A percentile compares a stretch with the other conserved stretches of the same genome.
phyloP scores from a whole-genome alignment of 805 yeast genomes.

The Metschnikowia drakensbergensis region DNA sequence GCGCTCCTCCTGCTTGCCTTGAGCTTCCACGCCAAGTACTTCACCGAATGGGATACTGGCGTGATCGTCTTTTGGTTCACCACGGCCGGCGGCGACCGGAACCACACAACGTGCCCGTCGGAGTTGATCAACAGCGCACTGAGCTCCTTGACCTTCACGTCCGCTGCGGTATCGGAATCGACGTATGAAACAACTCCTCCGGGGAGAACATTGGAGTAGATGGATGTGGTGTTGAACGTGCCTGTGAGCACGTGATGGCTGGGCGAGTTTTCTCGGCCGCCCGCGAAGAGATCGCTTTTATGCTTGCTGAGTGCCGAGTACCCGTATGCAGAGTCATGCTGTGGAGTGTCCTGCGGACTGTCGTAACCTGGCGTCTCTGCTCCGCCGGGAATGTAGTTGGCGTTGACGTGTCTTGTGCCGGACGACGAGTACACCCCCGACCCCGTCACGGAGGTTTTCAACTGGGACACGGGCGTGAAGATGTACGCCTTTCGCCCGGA shows the following conservation, averaged over 20 bases:
- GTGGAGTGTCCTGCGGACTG: constrained; percentile 1
- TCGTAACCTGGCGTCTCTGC: constrained; percentile 5
- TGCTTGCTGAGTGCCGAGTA: constrained; percentile 5
- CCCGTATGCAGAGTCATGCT: constrained; percentile 7
- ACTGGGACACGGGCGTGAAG: constrained; percentile 44
- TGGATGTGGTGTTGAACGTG: constrained; percentile 30
- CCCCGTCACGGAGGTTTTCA: constrained; percentile 28
- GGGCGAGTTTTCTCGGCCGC: constrained; percentile 14
- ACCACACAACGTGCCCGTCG: constrained; percentile 46
- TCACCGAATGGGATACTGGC: constrained; percentile 68
- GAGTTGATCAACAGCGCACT: constrained; percentile 16
- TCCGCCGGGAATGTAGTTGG: constrained; percentile 12
- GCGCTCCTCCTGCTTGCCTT: background rate
- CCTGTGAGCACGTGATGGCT: constrained; percentile 6
- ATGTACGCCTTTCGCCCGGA: constrained; percentile 38
- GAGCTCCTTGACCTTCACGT: constrained; percentile 6
- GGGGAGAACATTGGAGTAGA: constrained; percentile 33
- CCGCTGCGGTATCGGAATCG: constrained; percentile 9
- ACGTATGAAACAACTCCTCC: constrained; percentile 40
- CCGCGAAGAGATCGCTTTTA: constrained; percentile 9
- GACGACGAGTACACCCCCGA: constrained; percentile 12
- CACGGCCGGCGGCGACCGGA: constrained; percentile 60
- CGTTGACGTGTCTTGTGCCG: constrained; percentile 17
- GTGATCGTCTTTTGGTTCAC: constrained; percentile 23
- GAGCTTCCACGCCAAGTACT: constrained; percentile 52